Evolutionary conservation across 1,284 basidiomycete species (phyloP).

Genomic region (Cryptococcus hybrid): DNA sequence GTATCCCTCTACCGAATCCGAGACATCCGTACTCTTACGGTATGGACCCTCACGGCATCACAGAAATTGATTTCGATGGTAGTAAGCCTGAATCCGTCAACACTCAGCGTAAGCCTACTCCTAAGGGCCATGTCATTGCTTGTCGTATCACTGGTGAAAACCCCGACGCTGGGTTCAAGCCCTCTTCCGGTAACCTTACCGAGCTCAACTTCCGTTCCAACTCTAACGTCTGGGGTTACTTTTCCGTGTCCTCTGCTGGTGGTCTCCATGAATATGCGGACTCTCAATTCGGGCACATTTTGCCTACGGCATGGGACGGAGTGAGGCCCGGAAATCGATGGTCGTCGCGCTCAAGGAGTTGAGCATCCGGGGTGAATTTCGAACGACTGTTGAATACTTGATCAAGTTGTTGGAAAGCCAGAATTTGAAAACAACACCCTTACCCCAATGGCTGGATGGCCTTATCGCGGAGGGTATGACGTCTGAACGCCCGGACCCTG

Average conservation of each 20-base stretch:
- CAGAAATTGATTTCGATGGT: conserved; percentile 97
- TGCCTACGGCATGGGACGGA: conserved; percentile 95
- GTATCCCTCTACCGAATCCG: conserved; percentile 91
- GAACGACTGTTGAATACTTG: conserved; percentile 97
- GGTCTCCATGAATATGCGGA: conserved; percentile 99
- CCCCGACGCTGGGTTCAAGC: conserved; percentile 99
- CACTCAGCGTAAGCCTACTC: conserved; percentile 90
- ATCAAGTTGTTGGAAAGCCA: conserved; percentile 96
- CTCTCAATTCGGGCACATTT: conserved; percentile 98
- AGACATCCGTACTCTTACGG: conserved; percentile 98
- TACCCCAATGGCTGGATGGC: conserved; percentile 98
- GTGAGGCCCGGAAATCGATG: conserved; percentile 98
- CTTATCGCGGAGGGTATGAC: conserved; percentile 93
- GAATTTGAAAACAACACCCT: conserved; percentile 97
- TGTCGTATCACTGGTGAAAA: conserved; percentile 99
- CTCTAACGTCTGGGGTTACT: conserved; percentile 99
- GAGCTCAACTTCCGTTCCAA: conserved; percentile 99
- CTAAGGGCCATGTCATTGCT: conserved; percentile 98
- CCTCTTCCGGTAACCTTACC: conserved; percentile 92
- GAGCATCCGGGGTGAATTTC: conserved; percentile 97
- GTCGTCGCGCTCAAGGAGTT: conserved; percentile 98
- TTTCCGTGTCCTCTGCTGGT: conserved; percentile 93
- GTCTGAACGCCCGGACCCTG: conserved; percentile 90
- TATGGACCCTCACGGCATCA: conserved; percentile 78
- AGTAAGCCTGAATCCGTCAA: conserved; percentile 78